Evolutionary conservation across 176 grass and related monocot species (phyloP).

Genomic region (Melocanna baccifera): DNA sequence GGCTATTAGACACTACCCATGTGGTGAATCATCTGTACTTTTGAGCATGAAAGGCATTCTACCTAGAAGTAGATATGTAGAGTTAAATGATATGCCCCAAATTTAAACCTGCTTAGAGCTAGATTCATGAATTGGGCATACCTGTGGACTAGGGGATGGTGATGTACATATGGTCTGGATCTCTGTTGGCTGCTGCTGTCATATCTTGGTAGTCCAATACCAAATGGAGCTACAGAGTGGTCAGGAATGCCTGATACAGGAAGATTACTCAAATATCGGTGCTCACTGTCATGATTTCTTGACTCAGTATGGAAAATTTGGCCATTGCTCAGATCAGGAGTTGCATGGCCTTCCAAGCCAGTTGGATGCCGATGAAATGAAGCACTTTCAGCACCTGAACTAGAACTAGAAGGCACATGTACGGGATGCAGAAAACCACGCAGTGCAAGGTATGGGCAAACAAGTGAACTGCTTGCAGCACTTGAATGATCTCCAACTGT

Average conservation of each 20-base stretch:
- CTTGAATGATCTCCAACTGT: conserved; percentile 58
- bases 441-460: conserved; percentile 67
- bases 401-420: conserved; percentile 57
- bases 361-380: conserved; percentile 62
- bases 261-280: conserved; percentile 55
- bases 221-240: conserved; percentile 59
- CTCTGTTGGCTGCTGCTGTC: conserved; percentile 58
- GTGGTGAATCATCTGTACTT: not conserved
- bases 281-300: conserved; percentile 67
- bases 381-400: conserved; percentile 49
- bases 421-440: conserved; percentile 66
- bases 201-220: conserved; percentile 57
- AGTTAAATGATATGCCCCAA: not conserved
- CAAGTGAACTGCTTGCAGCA: conserved; percentile 64
- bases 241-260: conserved; percentile 61
- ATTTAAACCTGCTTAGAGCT: conserved; percentile 18
- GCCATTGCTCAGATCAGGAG: conserved; percentile 47
- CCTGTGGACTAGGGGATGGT: conserved; percentile 64
- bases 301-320: conserved; percentile 58
- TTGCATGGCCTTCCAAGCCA: conserved; percentile 49
- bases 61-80: conserved; percentile 1
- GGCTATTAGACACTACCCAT: not conserved
- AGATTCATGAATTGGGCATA: conserved; percentile 33
- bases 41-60: not conserved
- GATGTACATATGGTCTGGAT: conserved; percentile 69